phyloP scores from a whole-genome alignment of 805 yeast genomes.

The Candida michaelii region DNA sequence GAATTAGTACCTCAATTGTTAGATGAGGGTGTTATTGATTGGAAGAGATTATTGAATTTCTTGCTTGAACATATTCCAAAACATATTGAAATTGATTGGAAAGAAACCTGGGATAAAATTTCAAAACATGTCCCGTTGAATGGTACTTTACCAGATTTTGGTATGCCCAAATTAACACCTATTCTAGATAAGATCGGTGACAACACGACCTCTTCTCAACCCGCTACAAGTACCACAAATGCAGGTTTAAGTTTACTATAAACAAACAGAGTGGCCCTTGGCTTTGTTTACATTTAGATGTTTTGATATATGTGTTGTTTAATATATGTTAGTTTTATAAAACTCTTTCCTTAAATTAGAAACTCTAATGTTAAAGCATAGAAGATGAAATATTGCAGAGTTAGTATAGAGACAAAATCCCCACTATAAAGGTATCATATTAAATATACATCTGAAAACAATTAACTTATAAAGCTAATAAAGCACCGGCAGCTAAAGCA shows the following conservation, averaged over 20 bases:
- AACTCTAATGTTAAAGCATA: too few species aligned
- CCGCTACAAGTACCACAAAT: not conserved
- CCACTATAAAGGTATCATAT: slow-evolving; percentile 12
- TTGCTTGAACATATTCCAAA: slow-evolving; percentile 5
- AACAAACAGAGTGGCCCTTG: not conserved
- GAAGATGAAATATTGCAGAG: too few species aligned
- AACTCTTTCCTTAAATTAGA: too few species aligned
- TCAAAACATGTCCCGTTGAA: not conserved
- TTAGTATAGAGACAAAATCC: not conserved
- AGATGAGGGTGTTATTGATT: slow-evolving; percentile 14
- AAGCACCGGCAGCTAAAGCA: slow-evolving; percentile 24
- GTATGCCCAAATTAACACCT: not conserved
- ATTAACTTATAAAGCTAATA: slow-evolving; percentile 17
- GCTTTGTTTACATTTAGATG: too few species aligned
- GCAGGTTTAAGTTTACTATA: not conserved
- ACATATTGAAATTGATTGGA: not conserved
- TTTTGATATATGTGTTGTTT: too few species aligned
- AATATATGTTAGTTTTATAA: too few species aligned
- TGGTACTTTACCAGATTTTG: not conserved
- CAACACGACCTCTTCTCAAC: not conserved
- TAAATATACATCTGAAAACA: slow-evolving; percentile 4
- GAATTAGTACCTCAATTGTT: slow-evolving; percentile 25
- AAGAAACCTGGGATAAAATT: not conserved
- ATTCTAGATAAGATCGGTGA: not conserved
- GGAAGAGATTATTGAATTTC: slow-evolving; percentile 11